These are phyloP conservation scores for Yamadazyma endophytica DNA, from an alignment of 805 yeast species.

Conservation along the genomic window DNA sequence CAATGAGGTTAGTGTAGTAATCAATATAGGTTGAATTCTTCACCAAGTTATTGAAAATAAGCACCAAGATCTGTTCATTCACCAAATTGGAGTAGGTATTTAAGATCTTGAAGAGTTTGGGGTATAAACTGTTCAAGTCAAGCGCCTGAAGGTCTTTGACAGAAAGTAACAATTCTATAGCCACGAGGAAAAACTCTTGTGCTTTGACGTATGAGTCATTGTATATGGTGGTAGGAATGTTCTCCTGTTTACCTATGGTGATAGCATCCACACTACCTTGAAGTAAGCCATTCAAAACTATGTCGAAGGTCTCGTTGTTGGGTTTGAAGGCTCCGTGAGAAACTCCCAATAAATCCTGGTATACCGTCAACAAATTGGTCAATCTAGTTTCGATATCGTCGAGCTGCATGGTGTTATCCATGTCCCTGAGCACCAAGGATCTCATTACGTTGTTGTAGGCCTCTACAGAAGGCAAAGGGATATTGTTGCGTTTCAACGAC, in stretches of 20 bases:
- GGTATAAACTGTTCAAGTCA: slow-evolving; percentile 28
- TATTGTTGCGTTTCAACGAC: slow-evolving; percentile 33
- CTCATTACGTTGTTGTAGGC: slow-evolving; percentile 51
- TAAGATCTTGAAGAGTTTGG: slow-evolving; percentile 30
- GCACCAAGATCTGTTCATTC: slow-evolving; percentile 13
- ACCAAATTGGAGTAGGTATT: slow-evolving; percentile 23
- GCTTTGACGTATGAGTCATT: slow-evolving; percentile 43
- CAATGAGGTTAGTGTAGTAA: slow-evolving; percentile 35
- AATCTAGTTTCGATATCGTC: slow-evolving; percentile 53
- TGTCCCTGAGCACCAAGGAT: slow-evolving; percentile 49
- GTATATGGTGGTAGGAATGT: slow-evolving; percentile 14
- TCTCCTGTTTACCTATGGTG: slow-evolving; percentile 3
- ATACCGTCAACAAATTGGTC: slow-evolving; percentile 60
- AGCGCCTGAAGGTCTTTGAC: slow-evolving; percentile 37
- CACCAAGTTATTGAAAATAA: slow-evolving; percentile 12
- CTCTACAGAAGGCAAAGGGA: slow-evolving; percentile 44
- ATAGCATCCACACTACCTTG: slow-evolving; percentile 44
- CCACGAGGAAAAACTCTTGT: slow-evolving; percentile 41
- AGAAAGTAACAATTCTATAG: slow-evolving; percentile 42
- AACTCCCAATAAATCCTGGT: slow-evolving; percentile 54
- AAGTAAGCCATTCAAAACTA: slow-evolving; percentile 46
- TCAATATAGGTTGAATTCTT: slow-evolving; percentile 19
- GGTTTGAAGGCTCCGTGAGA: slow-evolving; percentile 42
- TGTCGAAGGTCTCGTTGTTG: slow-evolving; percentile 47
- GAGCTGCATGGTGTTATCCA: slow-evolving; percentile 31